Conservation (phyloP, 495 filamentous ascomycete species). For the Penicillium taxi region DNA sequence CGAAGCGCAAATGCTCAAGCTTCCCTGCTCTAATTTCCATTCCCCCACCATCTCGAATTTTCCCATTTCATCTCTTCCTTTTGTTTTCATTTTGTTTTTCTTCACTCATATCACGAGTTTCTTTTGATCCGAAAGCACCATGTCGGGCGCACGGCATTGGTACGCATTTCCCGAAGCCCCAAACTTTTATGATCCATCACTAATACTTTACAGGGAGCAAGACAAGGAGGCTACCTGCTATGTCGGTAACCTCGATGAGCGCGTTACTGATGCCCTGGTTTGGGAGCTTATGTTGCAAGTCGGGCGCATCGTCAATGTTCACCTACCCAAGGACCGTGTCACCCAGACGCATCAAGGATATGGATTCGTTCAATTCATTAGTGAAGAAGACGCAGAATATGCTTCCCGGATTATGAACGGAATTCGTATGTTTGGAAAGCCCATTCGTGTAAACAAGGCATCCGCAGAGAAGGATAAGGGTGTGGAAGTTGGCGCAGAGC, state of each 20-base stretch:
- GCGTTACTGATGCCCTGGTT: slow-evolving; percentile 80
- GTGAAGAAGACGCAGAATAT: slow-evolving; percentile 94
- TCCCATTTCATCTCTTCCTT: too few relatives aligned
- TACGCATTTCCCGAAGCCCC: slow-evolving; percentile 28
- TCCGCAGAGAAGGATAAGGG: slow-evolving; percentile 95
- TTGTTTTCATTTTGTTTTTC: background rate
- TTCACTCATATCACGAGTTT: background rate
- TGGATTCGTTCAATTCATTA: slow-evolving; percentile 97
- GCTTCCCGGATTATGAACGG: slow-evolving; percentile 95
- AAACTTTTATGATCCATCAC: background rate
- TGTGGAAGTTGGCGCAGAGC: slow-evolving; percentile 90
- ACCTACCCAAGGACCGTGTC: slow-evolving; percentile 94
- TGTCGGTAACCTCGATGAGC: slow-evolving; percentile 95
- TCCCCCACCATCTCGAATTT: background rate
- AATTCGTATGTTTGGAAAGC: slow-evolving; percentile 85
- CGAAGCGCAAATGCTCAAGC: slow-evolving; percentile 12
- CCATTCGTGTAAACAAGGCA: slow-evolving; percentile 94
- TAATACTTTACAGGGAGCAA: slow-evolving; percentile 65
- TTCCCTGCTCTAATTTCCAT: background rate
- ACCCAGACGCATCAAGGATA: slow-evolving; percentile 96
- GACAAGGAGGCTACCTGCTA: slow-evolving; percentile 99
- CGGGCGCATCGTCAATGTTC: slow-evolving; percentile 93
- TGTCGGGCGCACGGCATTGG: slow-evolving; percentile 79
- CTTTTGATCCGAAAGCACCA: slow-evolving; percentile 22
- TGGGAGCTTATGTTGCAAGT: slow-evolving; percentile 98